Percentiles rank a stretch among this genome's conserved stretches.
phyloP scores from a whole-genome alignment of 2,329 filamentous ascomycete genomes.

The Penicillium brevicompactum region DNA sequence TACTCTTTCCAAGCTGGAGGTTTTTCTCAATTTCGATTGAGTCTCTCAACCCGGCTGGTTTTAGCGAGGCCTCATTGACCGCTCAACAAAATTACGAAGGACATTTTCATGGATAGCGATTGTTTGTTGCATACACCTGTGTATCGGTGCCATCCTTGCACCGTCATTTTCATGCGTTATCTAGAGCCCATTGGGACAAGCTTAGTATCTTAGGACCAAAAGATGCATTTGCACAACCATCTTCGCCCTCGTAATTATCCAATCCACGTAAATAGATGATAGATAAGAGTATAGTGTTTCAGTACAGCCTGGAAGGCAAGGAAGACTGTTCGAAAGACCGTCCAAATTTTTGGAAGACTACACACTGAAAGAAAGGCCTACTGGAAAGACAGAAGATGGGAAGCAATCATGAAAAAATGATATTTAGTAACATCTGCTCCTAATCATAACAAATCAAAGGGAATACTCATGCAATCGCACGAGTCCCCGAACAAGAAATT shows the following conservation, averaged over 20 bases:
- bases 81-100: constrained; percentile 2
- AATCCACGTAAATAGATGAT: background rate
- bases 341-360: no score
- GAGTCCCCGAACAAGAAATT: background rate
- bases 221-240: background rate
- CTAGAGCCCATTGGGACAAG: background rate
- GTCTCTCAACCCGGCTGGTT: constrained; percentile 10
- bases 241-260: background rate
- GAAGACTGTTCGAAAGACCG: no score
- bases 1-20: constrained; percentile 8
- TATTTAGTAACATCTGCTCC: no score
- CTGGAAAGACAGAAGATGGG: no score
- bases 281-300: no score
- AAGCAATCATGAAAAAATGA: no score
- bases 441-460: no score
- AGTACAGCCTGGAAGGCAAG: no score
- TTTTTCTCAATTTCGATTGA: constrained; percentile 4
- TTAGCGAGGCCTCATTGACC: constrained; percentile 8
- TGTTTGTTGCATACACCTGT: constrained; percentile 7
- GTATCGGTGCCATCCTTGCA: background rate
- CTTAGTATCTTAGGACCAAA: constrained; percentile 1
- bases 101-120: constrained; percentile 7
- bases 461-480: no score
- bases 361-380: no score
- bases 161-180: background rate